Evolutionary conservation across 169 alveolate species (phyloP).

Genomic region (Eimeria nieschulzi): DNA sequence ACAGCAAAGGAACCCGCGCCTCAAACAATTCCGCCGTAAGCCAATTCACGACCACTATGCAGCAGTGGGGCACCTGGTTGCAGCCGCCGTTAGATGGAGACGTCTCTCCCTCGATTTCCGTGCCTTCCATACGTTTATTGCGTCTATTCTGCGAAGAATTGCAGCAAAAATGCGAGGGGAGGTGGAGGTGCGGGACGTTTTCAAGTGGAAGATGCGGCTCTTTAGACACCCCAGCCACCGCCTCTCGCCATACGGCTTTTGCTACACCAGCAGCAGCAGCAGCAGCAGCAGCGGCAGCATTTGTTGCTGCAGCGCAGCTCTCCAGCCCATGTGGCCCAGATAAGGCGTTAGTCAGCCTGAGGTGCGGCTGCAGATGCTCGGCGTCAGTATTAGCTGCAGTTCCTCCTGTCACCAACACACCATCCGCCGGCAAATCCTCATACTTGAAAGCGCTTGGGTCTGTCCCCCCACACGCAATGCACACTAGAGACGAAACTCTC

Average conservation of each 20-base stretch:
- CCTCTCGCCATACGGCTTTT: constrained; percentile 47
- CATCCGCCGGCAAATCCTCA: background rate
- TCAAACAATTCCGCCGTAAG: constrained; percentile 56
- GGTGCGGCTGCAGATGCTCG: constrained; percentile 39
- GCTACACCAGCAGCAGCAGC: constrained; percentile 65
- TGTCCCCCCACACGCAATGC: constrained; percentile 44
- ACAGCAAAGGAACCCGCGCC: constrained; percentile 56
- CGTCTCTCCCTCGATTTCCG: background rate
- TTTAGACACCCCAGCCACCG: constrained; percentile 11
- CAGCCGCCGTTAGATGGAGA: background rate
- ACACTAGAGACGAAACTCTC: constrained; percentile 22
- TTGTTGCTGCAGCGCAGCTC: constrained; percentile 53
- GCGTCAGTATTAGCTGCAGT: background rate
- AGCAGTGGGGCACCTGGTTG: background rate
- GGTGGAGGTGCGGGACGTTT: constrained; percentile 54
- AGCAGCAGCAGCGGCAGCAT: constrained; percentile 66
- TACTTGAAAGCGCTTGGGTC: constrained; percentile 16
- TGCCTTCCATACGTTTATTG: background rate
- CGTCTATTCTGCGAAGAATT: background rate
- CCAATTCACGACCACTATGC: constrained; percentile 50
- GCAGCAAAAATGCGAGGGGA: background rate
- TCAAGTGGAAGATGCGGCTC: constrained; percentile 33
- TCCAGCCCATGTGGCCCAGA: constrained; percentile 39
- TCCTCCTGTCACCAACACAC: background rate
- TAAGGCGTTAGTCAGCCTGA: constrained; percentile 32